These are phyloP conservation scores for Erysimum pusillum DNA, from an alignment of 441 rosid species.

Conservation along the genomic window DNA sequence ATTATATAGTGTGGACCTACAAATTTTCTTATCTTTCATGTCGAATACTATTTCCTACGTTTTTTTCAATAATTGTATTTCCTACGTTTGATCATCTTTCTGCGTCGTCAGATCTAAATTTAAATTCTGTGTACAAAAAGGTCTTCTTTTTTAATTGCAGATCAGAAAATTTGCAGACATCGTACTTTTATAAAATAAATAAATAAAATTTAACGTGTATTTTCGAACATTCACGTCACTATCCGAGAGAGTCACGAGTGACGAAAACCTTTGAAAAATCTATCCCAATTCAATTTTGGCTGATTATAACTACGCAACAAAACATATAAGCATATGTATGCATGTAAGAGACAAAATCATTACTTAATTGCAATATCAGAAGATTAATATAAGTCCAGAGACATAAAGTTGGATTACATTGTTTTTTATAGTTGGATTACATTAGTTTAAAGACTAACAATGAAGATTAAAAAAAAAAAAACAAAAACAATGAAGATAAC, in stretches of 20 bases:
- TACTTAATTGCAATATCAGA: neutral
- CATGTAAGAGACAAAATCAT: neutral
- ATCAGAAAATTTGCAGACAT: conserved; percentile 10
- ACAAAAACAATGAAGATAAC: too few species aligned
- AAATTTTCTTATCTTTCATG: neutral
- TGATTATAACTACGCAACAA: conserved; percentile 14
- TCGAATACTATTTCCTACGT: neutral
- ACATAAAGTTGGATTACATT: neutral
- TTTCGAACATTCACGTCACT: conserved; percentile 6
- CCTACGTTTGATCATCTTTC: neutral
- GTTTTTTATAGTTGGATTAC: too few species aligned
- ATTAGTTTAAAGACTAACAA: neutral
- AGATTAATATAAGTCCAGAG: neutral
- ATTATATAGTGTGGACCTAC: neutral
- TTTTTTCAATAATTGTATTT: neutral
- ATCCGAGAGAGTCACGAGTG: conserved; percentile 23
- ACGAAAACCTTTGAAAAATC: neutral
- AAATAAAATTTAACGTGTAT: neutral
- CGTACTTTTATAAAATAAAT: neutral
- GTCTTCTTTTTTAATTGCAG: neutral
- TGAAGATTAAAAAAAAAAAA: neutral
- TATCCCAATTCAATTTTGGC: conserved; percentile 1
- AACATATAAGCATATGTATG: neutral
- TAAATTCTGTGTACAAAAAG: neutral
- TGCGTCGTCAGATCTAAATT: neutral